Percentiles rank a stretch among this genome's conserved stretches.
Conservation (phyloP, 768 basidiomycete species). For the Clitopilus passeckerianus region DNA sequence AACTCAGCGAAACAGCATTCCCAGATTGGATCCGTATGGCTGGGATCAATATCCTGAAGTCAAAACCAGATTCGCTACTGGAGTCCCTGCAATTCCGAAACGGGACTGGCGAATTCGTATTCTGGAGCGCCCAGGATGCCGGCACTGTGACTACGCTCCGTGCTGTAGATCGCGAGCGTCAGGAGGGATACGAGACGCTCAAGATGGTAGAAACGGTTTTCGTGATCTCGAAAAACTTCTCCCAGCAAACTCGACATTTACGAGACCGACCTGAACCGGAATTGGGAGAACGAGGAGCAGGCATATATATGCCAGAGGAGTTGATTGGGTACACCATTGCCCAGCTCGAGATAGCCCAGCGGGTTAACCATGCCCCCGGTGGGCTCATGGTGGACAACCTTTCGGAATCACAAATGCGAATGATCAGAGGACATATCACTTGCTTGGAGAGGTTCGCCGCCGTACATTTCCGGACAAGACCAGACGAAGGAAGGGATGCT, state of each 20-base stretch:
- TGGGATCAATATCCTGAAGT: conserved; percentile 85
- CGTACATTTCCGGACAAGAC: conserved; percentile 63
- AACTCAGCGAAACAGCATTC: conserved; percentile 59
- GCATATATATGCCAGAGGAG: conserved; percentile 90
- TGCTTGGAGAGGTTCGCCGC: conserved; percentile 63
- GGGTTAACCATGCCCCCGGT: conserved; percentile 51
- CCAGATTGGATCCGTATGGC: conserved; percentile 88
- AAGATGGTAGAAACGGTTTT: conserved; percentile 90
- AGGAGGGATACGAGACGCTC: conserved; percentile 52
- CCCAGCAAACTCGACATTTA: conserved; percentile 80
- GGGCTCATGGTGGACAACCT: conserved; percentile 67
- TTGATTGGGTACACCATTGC: conserved; percentile 85
- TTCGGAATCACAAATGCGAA: conserved; percentile 70
- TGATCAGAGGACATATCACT: conserved; percentile 73
- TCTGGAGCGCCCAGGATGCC: conserved; percentile 82
- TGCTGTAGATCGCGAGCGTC: conserved; percentile 31
- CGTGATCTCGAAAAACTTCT: conserved; percentile 70
- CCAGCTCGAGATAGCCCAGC: conserved; percentile 72
- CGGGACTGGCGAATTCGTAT: conserved; percentile 85
- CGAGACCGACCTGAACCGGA: conserved; percentile 75
- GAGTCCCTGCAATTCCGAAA: conserved; percentile 73
- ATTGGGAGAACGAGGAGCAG: conserved; percentile 67
- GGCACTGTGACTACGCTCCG: conserved; percentile 57
- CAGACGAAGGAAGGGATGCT: conserved; percentile 72
- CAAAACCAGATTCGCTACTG: conserved; percentile 66